Conservation (phyloP, 257 asterid species). For the Nicotiana tomentosiformis region DNA sequence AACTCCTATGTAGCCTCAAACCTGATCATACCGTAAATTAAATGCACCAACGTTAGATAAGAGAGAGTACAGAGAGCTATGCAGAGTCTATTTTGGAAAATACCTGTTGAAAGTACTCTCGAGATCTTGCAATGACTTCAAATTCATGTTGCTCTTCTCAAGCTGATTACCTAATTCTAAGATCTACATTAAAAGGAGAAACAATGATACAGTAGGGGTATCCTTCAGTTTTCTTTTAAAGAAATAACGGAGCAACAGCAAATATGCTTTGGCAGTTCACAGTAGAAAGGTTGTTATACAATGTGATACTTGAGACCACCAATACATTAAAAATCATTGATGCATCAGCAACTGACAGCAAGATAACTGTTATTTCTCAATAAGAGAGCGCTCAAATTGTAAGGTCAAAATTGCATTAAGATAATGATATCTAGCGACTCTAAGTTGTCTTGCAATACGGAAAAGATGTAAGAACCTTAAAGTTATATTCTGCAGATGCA, state of each 20-base stretch:
- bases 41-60: neutral
- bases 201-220: neutral
- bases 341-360: neutral
- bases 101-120: constrained; percentile 51
- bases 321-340: neutral
- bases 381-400: neutral
- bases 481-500: constrained; percentile 31
- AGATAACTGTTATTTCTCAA: neutral
- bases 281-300: neutral
- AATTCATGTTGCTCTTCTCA: constrained; percentile 54
- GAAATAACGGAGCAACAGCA: neutral
- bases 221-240: constrained; percentile 7
- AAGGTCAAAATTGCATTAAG: neutral
- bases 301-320: neutral
- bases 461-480: constrained; percentile 46
- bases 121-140: constrained; percentile 71
- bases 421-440: neutral
- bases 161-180: constrained; percentile 59
- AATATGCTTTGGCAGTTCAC: neutral
- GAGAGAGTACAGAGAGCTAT: neutral
- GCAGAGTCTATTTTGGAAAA: neutral
- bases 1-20: constrained; percentile 62
- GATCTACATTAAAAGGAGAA: constrained; percentile 37
- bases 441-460: neutral
- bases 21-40: constrained; percentile 34